Evolutionary conservation across 2,329 filamentous ascomycete species (phyloP).

Genomic region (Fusarium tuaranense): DNA sequence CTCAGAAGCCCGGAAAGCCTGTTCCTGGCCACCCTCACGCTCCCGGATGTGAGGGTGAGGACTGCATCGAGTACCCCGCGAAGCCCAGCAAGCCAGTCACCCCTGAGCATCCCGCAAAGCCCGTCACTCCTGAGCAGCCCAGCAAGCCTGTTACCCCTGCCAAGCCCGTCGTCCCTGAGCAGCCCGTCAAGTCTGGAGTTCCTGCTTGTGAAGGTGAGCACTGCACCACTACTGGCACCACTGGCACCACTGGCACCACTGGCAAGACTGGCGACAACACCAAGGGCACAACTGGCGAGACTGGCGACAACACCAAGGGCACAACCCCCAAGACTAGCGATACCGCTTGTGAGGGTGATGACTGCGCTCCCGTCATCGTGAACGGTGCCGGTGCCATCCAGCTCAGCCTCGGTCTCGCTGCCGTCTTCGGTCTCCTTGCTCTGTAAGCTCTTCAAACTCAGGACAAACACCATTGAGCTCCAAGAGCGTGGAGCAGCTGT

Average conservation of each 20-base stretch:
- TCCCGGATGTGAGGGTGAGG: neutral
- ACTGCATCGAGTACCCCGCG: neutral
- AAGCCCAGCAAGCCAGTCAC: slow-evolving; percentile 8
- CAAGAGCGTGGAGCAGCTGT: neutral
- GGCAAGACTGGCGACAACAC: no score
- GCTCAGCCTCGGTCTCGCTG: slow-evolving; percentile 47
- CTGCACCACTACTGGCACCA: neutral
- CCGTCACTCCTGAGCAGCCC: neutral
- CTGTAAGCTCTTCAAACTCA: slow-evolving; percentile 42
- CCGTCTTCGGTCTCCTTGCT: slow-evolving; percentile 43
- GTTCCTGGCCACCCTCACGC: slow-evolving; percentile 9
- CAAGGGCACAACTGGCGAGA: neutral
- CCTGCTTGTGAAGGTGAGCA: neutral
- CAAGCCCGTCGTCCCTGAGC: neutral
- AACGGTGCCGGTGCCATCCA: slow-evolving; percentile 41
- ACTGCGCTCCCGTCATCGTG: slow-evolving; percentile 41
- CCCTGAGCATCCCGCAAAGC: neutral
- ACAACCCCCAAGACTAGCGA: neutral
- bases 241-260: no score
- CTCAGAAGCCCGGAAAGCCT: slow-evolving; percentile 3
- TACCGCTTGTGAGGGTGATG: slow-evolving; percentile 3
- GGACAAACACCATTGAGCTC: neutral
- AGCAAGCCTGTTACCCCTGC: neutral
- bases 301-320: neutral
- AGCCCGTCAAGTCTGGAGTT: slow-evolving; percentile 7